A percentile compares a stretch with the other conserved stretches of the same genome.
These are phyloP conservation scores for Cladosporium sphaerospermum DNA, from an alignment of 2,329 filamentous ascomycete species.

Conservation along the genomic window DNA sequence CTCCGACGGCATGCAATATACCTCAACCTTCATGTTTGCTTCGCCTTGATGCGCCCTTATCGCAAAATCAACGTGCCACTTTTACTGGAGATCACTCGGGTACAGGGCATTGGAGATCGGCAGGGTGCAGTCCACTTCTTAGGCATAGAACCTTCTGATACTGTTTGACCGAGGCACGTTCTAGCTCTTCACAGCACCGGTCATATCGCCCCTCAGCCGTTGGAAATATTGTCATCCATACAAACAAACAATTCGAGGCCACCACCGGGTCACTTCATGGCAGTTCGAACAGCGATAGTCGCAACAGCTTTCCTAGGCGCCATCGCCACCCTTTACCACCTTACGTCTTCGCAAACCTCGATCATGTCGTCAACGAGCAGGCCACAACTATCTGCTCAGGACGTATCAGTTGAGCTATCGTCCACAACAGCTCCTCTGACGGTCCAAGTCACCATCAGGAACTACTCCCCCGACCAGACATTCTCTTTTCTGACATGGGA, in stretches of 20 bases:
- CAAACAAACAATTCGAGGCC: too few relatives aligned
- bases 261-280: background rate
- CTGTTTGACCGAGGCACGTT: too few relatives aligned
- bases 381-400: background rate
- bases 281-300: conserved; percentile 4
- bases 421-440: conserved; percentile 13
- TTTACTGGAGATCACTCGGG: too few relatives aligned
- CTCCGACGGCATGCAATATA: background rate
- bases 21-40: background rate
- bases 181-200: too few relatives aligned
- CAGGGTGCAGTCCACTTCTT: background rate
- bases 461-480: conserved; percentile 28
- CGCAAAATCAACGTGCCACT: background rate
- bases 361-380: background rate
- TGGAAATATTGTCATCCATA: too few relatives aligned
- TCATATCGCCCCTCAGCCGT: too few relatives aligned
- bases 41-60: background rate
- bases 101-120: background rate
- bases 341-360: conserved; percentile 1
- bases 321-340: conserved; percentile 6
- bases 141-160: too few relatives aligned
- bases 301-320: conserved; percentile 7
- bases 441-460: conserved; percentile 33
- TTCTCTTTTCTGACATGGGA: conserved; percentile 37
- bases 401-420: conserved; percentile 6